These are phyloP conservation scores for Dendrocalamus sinicus DNA, from an alignment of 176 grass and related monocot genomes.

Conservation along the genomic window DNA sequence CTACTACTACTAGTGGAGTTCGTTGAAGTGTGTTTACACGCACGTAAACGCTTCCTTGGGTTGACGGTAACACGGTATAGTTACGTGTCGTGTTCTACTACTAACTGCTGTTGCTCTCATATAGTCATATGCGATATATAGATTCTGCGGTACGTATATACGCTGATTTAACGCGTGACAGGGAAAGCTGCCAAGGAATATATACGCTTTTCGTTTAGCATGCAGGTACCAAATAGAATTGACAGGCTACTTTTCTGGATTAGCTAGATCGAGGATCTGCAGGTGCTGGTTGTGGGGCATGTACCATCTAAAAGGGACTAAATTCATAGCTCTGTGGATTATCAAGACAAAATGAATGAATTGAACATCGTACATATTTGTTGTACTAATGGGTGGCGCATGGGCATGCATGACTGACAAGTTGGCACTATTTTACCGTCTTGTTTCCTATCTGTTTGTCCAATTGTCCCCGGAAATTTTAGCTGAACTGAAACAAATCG, in stretches of 20 bases:
- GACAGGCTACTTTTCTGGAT: conserved; percentile 25
- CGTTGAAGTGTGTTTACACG: conserved; percentile 19
- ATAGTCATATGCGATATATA: background rate
- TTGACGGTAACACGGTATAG: background rate
- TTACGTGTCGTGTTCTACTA: conserved; percentile 9
- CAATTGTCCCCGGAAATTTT: background rate
- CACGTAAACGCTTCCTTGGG: background rate
- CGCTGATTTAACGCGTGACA: conserved; percentile 19
- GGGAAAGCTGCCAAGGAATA: background rate
- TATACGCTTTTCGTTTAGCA: background rate
- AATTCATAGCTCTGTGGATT: background rate
- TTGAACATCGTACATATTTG: background rate
- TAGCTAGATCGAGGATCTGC: conserved; percentile 33
- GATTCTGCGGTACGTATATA: background rate
- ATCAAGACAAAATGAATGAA: background rate
- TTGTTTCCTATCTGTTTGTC: background rate
- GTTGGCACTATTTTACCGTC: background rate
- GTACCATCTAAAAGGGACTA: conserved; percentile 39
- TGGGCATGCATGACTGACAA: background rate
- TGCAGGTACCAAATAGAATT: conserved; percentile 27
- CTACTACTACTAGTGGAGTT: background rate
- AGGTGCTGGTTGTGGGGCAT: conserved; percentile 36
- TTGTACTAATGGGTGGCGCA: background rate
- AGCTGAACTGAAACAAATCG: background rate
- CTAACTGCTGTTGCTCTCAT: background rate